Conservation (phyloP, 768 basidiomycete species). For the Trametopsis cervina region DNA sequence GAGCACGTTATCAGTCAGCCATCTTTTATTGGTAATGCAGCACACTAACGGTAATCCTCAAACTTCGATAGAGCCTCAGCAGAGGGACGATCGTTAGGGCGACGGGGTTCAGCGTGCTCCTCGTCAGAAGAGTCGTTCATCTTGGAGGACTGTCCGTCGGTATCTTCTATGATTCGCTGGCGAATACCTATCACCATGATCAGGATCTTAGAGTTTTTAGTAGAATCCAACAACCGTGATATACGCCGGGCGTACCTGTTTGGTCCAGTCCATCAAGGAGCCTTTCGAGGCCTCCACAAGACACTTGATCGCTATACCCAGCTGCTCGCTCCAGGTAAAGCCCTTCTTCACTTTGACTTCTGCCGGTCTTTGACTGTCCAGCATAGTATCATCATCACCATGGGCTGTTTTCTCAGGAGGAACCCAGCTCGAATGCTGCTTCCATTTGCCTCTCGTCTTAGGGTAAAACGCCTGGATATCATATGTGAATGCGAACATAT, state of each 20-base stretch:
- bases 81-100: constrained; percentile 44
- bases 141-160: constrained; percentile 34
- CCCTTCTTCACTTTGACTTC: constrained; percentile 85
- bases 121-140: constrained; percentile 31
- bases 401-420: constrained; percentile 40
- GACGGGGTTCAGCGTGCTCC: constrained; percentile 24
- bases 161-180: constrained; percentile 53
- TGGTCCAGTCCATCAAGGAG: constrained; percentile 71
- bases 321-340: constrained; percentile 82
- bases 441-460: constrained; percentile 83
- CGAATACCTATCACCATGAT: constrained; percentile 52
- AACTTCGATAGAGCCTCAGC: constrained; percentile 63
- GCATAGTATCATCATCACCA: constrained; percentile 24
- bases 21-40: no score
- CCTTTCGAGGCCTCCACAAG: constrained; percentile 61
- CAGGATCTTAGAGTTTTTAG: constrained; percentile 42
- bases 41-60: constrained; percentile 62
- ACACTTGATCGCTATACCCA: constrained; percentile 77
- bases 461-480: constrained; percentile 72
- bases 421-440: constrained; percentile 75
- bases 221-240: constrained; percentile 2
- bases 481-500: background rate
- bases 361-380: constrained; percentile 42
- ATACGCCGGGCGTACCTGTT: constrained; percentile 49
- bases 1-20: background rate